Conservation (phyloP, 768 basidiomycete genomes). For the Serendipita vermifera region DNA sequence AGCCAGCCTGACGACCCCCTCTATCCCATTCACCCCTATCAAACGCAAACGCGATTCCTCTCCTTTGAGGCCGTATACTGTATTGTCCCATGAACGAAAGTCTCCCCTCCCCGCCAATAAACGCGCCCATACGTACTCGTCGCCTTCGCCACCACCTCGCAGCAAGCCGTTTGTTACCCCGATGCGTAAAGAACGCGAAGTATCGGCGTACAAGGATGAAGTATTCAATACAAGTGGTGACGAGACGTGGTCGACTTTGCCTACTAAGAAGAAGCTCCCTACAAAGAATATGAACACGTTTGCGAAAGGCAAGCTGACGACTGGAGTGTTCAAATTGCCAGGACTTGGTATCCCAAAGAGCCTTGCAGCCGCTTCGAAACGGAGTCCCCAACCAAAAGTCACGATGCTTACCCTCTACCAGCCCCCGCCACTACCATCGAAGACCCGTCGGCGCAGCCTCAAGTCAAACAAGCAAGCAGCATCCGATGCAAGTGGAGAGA, state of each 20-base stretch:
- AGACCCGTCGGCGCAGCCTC: too few species aligned
- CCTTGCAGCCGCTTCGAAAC: neutral
- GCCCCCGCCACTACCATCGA: constrained; percentile 3
- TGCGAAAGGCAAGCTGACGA: too few species aligned
- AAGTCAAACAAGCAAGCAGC: too few species aligned
- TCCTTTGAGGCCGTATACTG: too few species aligned
- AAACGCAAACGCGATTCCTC: neutral
- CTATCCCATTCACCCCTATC: neutral
- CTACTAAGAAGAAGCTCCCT: neutral
- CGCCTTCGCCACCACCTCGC: too few species aligned
- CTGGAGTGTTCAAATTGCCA: neutral
- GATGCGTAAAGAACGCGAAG: neutral
- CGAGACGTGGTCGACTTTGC: neutral
- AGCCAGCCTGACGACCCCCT: neutral
- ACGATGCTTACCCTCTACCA: constrained; percentile 3
- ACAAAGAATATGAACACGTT: neutral
- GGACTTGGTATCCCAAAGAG: neutral
- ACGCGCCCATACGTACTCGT: neutral
- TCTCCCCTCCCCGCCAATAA: neutral
- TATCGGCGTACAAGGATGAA: too few species aligned
- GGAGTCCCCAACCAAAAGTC: neutral
- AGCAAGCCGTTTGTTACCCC: neutral
- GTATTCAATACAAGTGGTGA: neutral
- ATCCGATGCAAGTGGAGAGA: too few species aligned
- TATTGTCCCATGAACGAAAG: neutral